These are phyloP conservation scores for Annulohypoxylon stygium DNA, from an alignment of 495 filamentous ascomycete species.

Conservation along the genomic window DNA sequence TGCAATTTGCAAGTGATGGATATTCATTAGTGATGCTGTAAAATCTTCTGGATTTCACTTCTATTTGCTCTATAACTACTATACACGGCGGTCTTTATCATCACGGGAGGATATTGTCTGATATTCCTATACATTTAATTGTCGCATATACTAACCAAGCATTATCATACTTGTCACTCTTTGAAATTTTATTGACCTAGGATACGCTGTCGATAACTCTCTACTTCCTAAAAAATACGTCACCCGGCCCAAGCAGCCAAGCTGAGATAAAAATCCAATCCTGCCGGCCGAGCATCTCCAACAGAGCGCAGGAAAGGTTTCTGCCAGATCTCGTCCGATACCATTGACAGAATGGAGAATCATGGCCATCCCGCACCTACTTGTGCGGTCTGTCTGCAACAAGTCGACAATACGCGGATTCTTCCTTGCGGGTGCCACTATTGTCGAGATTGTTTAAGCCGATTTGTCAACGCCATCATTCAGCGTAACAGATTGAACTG, in stretches of 20 bases:
- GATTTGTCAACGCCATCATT: background rate
- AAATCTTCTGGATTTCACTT: background rate
- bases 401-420: background rate
- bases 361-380: background rate
- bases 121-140: background rate
- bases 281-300: background rate
- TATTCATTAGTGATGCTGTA: background rate
- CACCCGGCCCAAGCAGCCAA: background rate
- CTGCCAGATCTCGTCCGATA: too few species aligned
- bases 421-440: constrained; percentile 18
- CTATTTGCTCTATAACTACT: background rate
- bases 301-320: too few species aligned
- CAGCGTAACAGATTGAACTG: background rate
- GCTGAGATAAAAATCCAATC: background rate
- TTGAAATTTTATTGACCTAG: constrained; percentile 3
- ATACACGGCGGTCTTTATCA: background rate
- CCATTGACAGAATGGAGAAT: background rate
- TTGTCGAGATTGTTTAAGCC: constrained; percentile 14
- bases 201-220: background rate
- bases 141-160: background rate
- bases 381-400: constrained; percentile 3
- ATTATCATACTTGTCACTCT: constrained; percentile 1
- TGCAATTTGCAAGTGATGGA: background rate
- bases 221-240: background rate
- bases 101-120: background rate